Percentiles rank a stretch among this genome's conserved stretches.
phyloP scores from a whole-genome alignment of 306 rosid species.

The Quercus berberidifolia region DNA sequence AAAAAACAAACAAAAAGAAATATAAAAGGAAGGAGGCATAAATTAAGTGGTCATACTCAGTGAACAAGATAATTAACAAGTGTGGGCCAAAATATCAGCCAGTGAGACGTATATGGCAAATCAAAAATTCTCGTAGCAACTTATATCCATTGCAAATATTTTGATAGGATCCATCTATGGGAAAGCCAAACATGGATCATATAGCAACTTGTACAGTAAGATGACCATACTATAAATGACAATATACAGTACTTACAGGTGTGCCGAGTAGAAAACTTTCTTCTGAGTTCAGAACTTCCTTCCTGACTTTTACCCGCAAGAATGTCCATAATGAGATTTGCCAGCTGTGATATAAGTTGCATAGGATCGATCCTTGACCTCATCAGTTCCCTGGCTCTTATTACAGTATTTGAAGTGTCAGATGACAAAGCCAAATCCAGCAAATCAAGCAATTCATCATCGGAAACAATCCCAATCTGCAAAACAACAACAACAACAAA shows the following conservation, averaged over 20 bases:
- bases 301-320: constrained; percentile 69
- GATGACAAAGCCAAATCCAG: constrained; percentile 87
- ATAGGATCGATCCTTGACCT: constrained; percentile 76
- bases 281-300: constrained; percentile 44
- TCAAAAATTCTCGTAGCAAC: not conserved
- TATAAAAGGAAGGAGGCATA: not conserved
- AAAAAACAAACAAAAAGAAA: too few relatives aligned
- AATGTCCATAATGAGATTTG: constrained; percentile 85
- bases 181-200: not conserved
- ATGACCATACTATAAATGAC: not conserved
- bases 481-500: constrained; percentile 16
- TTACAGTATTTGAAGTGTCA: constrained; percentile 73
- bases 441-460: constrained; percentile 72
- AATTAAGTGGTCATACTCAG: not conserved
- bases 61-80: not conserved
- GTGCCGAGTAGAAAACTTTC: constrained; percentile 43
- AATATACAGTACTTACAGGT: constrained; percentile 44
- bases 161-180: not conserved
- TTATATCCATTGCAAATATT: not conserved
- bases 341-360: constrained; percentile 81
- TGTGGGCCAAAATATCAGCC: not conserved
- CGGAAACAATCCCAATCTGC: constrained; percentile 81
- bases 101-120: not conserved
- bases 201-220: not conserved
- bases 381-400: constrained; percentile 77